Evolutionary conservation across 1,284 basidiomycete genomes (phyloP), one percentile per base, ranked within the genome.

Genomic region (Ceratobasidium sp.): DNA sequence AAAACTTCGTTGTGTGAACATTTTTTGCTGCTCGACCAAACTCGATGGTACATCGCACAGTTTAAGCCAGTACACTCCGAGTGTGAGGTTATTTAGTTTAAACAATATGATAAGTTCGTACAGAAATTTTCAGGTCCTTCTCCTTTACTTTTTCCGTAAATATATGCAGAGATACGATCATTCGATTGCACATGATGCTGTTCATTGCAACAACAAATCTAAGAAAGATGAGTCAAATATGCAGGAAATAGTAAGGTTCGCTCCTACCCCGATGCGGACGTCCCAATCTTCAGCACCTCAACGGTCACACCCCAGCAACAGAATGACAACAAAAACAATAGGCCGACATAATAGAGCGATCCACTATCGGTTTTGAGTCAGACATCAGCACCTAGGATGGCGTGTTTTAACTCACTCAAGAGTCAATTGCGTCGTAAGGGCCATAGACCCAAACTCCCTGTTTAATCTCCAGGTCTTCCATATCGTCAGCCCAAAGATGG

Each of bases 111-210:
- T 33, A 40, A 40, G n/a, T 42, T 42, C 26, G 33, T n/a, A 63
- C 1, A 28, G 60, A 42, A 15, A 63, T 28, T 42, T 63, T 63
- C 1, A 63, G 42, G n/a, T 28, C 33, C 9, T 20, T 12, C 39
- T 20, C 39, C 13, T 42, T 42, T 28, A 18, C n/a, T 33, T 15
- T 63, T 60, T 72, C 70, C 12, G 70, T 46, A 28, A 72, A 72
- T 9, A 20, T 40, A n/a, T 72, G 28, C 10, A 61, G 33, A 23
- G 70, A 72, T 5, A 72, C 13, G 44, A 61, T 49, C 55, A 72
- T 72, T 3, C 56, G 55, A n/a, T 56, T 60, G 40, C 70, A 72
- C 53, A 60, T 72, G 55, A 72, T 58, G 15, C 70, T 60, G 6
- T 60, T 42, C 40, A 72, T 60, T 2, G 55, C 33, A 6, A 60